Base-by-base conservation (phyloP, 2,329 filamentous ascomycete genomes). In the Ophiostoma populinum region DNA sequence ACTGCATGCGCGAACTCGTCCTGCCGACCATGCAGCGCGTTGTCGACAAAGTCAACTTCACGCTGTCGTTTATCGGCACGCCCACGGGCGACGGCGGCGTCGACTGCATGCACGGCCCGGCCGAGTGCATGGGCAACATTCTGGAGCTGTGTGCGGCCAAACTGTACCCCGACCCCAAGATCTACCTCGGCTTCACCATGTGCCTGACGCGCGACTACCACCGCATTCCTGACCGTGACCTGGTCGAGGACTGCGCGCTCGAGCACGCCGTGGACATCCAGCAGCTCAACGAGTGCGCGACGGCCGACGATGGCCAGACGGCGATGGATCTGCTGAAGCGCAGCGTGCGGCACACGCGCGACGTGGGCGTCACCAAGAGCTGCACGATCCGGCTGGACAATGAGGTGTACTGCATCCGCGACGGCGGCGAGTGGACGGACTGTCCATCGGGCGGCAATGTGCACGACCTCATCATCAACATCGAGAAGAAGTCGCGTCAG, bases 91-190 rank as follows among this genome's bases (percentile, higher is more conserved):
- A 90, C 47, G 81, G 86, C 47, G 86, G 83, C 36, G 76, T 95
- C 40, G 63, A 72, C 22, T 98, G 90, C 62, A 87, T 66, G 58
- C 90, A 98, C 53, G 90, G 90, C 7, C 80, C 85, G 5, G 67
- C 66, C 27, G 90, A 98, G 58, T 98, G 69, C 54, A 72, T 95
- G 48, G 90, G 90, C 42, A 85, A 98, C 58, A 92, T 93, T 52
- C 65, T 98, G 55, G 79, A 93, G 53, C 77, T 98, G 33, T 98
- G 90, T 58, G 86, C 86, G 22, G 75, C 76, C 39, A 65, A 78
- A 43, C 66, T 90, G 21, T 90, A 90, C 50, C 80, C 81, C 20
- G 75, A 86, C 44, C 80, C 81, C 21, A 90, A 92, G 56, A 80
- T 76, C 44, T 86, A 79, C 48, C 73, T 98, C 16, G 87, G 87